phyloP scores from a whole-genome alignment of 495 filamentous ascomycete species.

The Neurospora sp. region DNA sequence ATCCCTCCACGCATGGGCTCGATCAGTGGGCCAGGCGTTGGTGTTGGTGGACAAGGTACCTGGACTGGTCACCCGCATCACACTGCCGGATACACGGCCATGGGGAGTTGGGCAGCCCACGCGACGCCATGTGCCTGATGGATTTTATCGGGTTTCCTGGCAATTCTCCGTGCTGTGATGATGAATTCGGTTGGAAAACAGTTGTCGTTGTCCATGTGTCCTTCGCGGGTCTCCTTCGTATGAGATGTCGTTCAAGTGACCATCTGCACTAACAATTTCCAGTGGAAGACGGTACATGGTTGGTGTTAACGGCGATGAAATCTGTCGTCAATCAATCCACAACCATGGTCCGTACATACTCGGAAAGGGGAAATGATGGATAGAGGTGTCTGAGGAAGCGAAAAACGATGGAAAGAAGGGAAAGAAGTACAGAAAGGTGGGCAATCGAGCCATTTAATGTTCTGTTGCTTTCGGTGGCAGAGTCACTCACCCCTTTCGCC shows the following conservation, averaged over 20 bases:
- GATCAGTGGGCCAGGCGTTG: not conserved
- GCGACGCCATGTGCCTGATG: not conserved
- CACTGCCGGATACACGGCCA: not conserved
- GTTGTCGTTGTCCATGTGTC: not conserved
- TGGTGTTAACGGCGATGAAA: constrained; percentile 1
- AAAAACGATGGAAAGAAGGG: constrained; percentile 21
- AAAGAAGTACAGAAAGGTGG: constrained; percentile 27
- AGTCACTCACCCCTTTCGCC: constrained; percentile 15
- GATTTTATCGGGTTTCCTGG: not conserved
- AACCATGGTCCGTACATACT: not conserved
- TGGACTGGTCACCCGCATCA: not conserved
- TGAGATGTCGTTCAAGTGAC: not conserved
- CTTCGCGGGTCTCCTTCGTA: not conserved
- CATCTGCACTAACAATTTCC: constrained; percentile 13
- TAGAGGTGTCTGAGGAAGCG: constrained; percentile 9
- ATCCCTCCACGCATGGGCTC: not conserved
- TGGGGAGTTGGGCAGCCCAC: not conserved
- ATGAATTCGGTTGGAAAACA: not conserved
- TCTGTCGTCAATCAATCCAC: constrained; percentile 6
- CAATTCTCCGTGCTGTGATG: not conserved
- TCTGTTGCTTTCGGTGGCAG: constrained; percentile 23
- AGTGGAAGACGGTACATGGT: constrained; percentile 7
- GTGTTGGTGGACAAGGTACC: not conserved
- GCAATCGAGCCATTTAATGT: constrained; percentile 33
- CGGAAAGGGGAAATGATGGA: constrained; percentile 9